A percentile compares a stretch with the other conserved stretches of the same genome.
These are phyloP conservation scores for Boletus coccyginus DNA, from an alignment of 768 basidiomycete genomes.

Conservation along the genomic window DNA sequence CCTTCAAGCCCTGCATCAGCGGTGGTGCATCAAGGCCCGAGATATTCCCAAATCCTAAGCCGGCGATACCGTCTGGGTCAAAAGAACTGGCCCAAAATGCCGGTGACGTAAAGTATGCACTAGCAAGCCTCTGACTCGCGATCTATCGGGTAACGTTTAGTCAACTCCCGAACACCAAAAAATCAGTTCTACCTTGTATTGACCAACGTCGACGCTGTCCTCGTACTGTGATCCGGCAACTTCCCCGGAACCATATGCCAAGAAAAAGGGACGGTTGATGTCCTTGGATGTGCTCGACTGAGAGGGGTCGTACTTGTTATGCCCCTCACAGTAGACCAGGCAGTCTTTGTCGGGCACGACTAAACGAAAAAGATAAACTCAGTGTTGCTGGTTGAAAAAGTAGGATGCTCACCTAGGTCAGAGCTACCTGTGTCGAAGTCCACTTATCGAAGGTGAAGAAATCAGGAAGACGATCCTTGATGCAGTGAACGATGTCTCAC, in stretches of 20 bases:
- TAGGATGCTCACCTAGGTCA: constrained; percentile 33
- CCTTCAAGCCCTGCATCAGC: constrained; percentile 42
- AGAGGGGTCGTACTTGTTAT: constrained; percentile 26
- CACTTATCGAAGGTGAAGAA: constrained; percentile 24
- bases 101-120: not conserved
- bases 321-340: constrained; percentile 21
- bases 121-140: constrained; percentile 31
- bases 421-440: constrained; percentile 52
- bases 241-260: constrained; percentile 40
- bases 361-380: not conserved
- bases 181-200: constrained; percentile 25
- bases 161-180: not conserved
- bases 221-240: constrained; percentile 30
- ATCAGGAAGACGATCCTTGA: not conserved
- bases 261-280: constrained; percentile 16
- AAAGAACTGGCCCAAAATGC: not conserved
- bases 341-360: constrained; percentile 34
- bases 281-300: constrained; percentile 24
- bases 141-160: constrained; percentile 20
- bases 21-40: constrained; percentile 32
- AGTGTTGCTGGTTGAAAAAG: not conserved
- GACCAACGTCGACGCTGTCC: constrained; percentile 38
- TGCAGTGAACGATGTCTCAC: constrained; percentile 16
- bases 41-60: constrained; percentile 39
- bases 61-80: constrained; percentile 37